Evolutionary conservation across 2,329 filamentous ascomycete species (phyloP), one percentile per base, ranked within the genome.

Genomic region (Neonectria ditissima): DNA sequence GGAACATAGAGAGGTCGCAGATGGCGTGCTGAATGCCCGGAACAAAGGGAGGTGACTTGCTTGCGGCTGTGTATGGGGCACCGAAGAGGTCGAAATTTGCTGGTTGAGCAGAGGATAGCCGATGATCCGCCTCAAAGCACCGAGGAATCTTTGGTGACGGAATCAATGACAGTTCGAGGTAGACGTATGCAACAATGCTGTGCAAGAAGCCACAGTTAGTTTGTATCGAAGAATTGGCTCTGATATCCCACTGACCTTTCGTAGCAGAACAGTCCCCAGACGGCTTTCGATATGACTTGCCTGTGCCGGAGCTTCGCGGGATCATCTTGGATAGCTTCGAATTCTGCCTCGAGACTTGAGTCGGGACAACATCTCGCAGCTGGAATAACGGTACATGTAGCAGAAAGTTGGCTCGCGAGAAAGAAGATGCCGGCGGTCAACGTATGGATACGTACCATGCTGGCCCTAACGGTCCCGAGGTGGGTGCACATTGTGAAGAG

Each of bases 311-410:
- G 22, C 14, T 55, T 26, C 10, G 39, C 14, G 1, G 59, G 45
- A 24, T 65, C 55, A 11, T 66, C 30, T 30, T 44, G 45, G 14
- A 65, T 63, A 4, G 28, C 48, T 16, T 30, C 44, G 28, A 58
- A 66, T n/a, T 4, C 51, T 18, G 28, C 32, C 26, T 67, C 62
- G 9, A 69, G 58, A 13, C n/a, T 65, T 28, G 18, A 67, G 44
- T 18, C 60, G 22, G 2, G 55, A 45, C 20, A 70, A 58, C 68
- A 72, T 70, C 13, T 74, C 65, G 20, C 60, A 67, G 4, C 70
- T 63, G 2, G 69, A 65, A 2, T 68, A 67, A 1, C 69, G 70
- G 54, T 70, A 74, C 50, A 73, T 66, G 47, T 65, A 10, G 13
- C 9, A n/a, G n/a, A 45, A 18, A 1, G 26, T 48, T 13, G 32